phyloP scores from a whole-genome alignment of 2,329 filamentous ascomycete genomes.

The Fusarium sublunatum region DNA sequence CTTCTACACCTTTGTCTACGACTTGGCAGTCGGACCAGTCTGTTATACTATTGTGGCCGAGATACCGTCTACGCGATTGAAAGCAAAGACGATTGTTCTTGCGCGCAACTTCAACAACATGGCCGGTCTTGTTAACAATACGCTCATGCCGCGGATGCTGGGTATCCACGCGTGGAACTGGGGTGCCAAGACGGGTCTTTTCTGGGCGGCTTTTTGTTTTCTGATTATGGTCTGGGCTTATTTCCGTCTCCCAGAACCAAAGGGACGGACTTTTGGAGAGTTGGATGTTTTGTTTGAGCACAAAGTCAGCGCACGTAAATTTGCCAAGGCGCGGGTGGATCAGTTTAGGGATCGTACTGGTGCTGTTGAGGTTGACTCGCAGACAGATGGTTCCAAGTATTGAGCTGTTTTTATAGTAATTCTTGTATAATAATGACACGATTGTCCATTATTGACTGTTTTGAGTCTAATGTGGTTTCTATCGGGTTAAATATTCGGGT shows the following conservation, averaged over 20 bases:
- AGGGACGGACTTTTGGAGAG: slow-evolving; percentile 64
- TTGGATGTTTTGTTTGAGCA: slow-evolving; percentile 66
- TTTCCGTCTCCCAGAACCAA: slow-evolving; percentile 65
- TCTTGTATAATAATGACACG: too few relatives aligned
- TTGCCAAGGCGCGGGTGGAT: slow-evolving; percentile 42
- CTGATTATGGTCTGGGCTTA: slow-evolving; percentile 61
- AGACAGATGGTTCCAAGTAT: neutral
- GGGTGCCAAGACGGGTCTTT: slow-evolving; percentile 61
- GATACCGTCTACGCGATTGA: slow-evolving; percentile 58
- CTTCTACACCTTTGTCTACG: slow-evolving; percentile 57
- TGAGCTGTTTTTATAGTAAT: neutral
- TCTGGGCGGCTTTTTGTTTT: slow-evolving; percentile 55
- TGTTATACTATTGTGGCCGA: slow-evolving; percentile 84
- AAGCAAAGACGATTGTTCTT: slow-evolving; percentile 59
- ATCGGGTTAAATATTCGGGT: too few relatives aligned
- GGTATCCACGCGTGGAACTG: slow-evolving; percentile 58
- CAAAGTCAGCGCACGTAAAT: slow-evolving; percentile 56
- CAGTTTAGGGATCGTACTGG: slow-evolving; percentile 33
- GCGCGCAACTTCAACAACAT: slow-evolving; percentile 62
- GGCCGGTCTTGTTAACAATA: slow-evolving; percentile 58
- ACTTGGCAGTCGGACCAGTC: slow-evolving; percentile 61
- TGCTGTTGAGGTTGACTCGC: slow-evolving; percentile 32
- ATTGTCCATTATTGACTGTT: too few relatives aligned
- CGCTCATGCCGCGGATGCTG: slow-evolving; percentile 59
- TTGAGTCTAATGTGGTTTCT: neutral